Base-by-base conservation (phyloP, 2,329 filamentous ascomycete genomes). In the Ilyonectria sp. region DNA sequence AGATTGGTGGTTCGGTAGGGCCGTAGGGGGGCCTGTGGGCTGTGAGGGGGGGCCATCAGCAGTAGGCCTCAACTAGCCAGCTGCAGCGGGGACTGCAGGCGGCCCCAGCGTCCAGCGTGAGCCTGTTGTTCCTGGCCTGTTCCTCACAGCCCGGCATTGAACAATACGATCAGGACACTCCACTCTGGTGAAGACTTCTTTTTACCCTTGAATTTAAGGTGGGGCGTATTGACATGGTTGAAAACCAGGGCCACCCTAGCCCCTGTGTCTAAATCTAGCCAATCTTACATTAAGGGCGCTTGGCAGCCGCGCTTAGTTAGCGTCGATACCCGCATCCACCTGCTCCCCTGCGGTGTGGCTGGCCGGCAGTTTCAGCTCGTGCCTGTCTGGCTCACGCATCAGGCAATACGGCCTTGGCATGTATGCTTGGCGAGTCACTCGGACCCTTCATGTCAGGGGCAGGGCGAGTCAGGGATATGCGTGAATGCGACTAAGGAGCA, bases 351-450 rank as follows among this genome's bases (percentile, higher is more conserved):
- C 49, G 40, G 40, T 43, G 40, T 43, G 40, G 40, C 40, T 43
- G 40, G 40, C 19, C 29, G 26, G 29, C 7, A 52, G 49, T 52
- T 52, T 52, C 49, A 52, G 49, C 29, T 52, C 49, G 17, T 13
- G 47, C 17, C 6, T 17, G 7, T 8, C 15, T n/a, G 47, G 47
- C 9, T 50, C 29, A 13, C 15, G 7, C 47, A 33, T 50, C 26
- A 50, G 47, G 26, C 47, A 50, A 33, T 26, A 31, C n/a, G 26
- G 17, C 7, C 29, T 52, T 33, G 17, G 49, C 17, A 33, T 7
- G 6, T 15, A n/a, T n/a, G 15, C 15, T n/a, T 43, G 7, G 40
- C 40, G 40, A 43, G 15, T 43, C 40, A 8, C 15, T n/a, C 15
- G 2, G n/a, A 8, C n/a, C 15, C 5, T 8, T 3, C 17, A 7